A percentile compares a stretch with the other conserved stretches of the same genome.
Evolutionary conservation across 2,329 filamentous ascomycete species (phyloP).

Genomic region (Parasarocladium wereldwijsianum): DNA sequence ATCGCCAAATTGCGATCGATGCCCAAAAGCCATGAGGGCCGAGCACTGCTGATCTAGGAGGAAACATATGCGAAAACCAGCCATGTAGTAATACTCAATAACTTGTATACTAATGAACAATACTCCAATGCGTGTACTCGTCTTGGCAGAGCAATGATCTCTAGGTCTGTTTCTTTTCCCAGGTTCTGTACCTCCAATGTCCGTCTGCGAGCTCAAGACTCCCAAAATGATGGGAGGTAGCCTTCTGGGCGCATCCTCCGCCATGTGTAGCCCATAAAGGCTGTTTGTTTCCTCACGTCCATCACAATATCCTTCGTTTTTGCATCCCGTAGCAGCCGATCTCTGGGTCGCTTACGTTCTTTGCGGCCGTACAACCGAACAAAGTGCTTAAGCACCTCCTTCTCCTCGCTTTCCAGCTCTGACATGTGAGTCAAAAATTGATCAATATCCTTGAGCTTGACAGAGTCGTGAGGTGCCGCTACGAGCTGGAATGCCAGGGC

Average conservation of each 20-base stretch:
- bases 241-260: slow-evolving; percentile 30
- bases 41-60: too few relatives aligned
- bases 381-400: slow-evolving; percentile 32
- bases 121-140: too few relatives aligned
- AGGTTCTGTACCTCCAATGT: too few relatives aligned
- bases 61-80: too few relatives aligned
- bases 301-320: slow-evolving; percentile 52
- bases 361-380: slow-evolving; percentile 39
- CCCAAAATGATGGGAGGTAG: slow-evolving; percentile 9
- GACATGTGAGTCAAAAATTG: slow-evolving; percentile 27
- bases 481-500: slow-evolving; percentile 29
- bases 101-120: too few relatives aligned
- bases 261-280: slow-evolving; percentile 87
- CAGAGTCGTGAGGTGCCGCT: slow-evolving; percentile 30
- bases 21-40: too few relatives aligned
- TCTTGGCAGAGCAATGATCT: too few relatives aligned
- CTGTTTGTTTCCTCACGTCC: slow-evolving; percentile 64
- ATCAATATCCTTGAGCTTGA: slow-evolving; percentile 33
- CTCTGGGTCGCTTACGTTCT: slow-evolving; percentile 68
- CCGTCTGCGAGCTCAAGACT: too few relatives aligned
- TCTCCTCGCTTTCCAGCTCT: slow-evolving; percentile 19
- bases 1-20: too few relatives aligned
- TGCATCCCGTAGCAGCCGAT: slow-evolving; percentile 67
- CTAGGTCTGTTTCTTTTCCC: too few relatives aligned
- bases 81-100: too few relatives aligned